Percentiles rank a stretch among this genome's conserved stretches.
phyloP scores from a whole-genome alignment of 192 early-diverging fungal species.

The Phycomyces nitens region DNA sequence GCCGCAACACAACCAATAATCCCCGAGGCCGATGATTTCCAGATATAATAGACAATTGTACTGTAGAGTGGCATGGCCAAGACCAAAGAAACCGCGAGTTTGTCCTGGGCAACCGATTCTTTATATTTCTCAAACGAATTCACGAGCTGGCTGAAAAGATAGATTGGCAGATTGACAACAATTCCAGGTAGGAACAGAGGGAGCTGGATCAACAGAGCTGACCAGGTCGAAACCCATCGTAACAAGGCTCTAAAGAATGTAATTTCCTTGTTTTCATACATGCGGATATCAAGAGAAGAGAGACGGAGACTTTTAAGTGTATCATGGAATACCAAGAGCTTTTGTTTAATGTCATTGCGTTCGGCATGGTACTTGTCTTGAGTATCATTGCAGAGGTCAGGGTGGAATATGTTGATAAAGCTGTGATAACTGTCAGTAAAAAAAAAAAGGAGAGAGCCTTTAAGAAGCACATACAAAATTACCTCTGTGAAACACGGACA shows the following conservation, averaged over 20 bases:
- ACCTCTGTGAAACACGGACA: slow-evolving; percentile 46
- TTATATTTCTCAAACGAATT: slow-evolving; percentile 38
- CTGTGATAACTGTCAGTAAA: neutral
- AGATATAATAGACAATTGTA: slow-evolving; percentile 26
- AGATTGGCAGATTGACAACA: slow-evolving; percentile 41
- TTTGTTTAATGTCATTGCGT: slow-evolving; percentile 24
- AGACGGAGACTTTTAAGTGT: slow-evolving; percentile 26
- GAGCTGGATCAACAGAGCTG: slow-evolving; percentile 31
- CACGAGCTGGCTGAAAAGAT: slow-evolving; percentile 34
- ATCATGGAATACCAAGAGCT: slow-evolving; percentile 26
- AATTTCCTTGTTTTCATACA: slow-evolving; percentile 38
- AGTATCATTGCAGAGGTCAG: neutral
- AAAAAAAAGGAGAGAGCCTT: too few species aligned
- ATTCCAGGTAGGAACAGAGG: slow-evolving; percentile 47
- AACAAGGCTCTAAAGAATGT: slow-evolving; percentile 24
- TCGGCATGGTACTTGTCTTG: neutral
- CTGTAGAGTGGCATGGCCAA: slow-evolving; percentile 30
- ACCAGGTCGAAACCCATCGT: slow-evolving; percentile 20
- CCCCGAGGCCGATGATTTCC: slow-evolving; percentile 26
- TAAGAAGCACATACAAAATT: too few species aligned
- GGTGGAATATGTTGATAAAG: slow-evolving; percentile 27
- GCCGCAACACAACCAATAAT: slow-evolving; percentile 26
- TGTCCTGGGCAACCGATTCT: slow-evolving; percentile 43
- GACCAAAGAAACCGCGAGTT: slow-evolving; percentile 27
- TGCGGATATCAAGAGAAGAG: slow-evolving; percentile 34